Conservation (phyloP, 2,329 filamentous ascomycete genomes). For the Penicillium janthinellum region DNA sequence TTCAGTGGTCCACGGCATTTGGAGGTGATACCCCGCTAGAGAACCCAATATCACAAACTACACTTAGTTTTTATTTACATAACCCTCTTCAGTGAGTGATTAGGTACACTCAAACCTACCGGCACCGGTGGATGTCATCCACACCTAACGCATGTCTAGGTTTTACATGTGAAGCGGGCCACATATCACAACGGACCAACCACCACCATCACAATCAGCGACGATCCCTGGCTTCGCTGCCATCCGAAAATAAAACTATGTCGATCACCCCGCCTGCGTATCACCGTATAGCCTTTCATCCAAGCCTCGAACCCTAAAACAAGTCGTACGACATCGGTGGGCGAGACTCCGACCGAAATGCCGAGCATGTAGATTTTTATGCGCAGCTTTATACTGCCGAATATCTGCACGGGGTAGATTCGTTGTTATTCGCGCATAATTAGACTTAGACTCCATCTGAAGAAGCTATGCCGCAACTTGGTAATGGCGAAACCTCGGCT, state of each 20-base stretch:
- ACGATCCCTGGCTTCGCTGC: slow-evolving; percentile 6
- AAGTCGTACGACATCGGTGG: slow-evolving; percentile 19
- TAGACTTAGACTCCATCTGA: not conserved
- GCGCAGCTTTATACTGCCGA: not conserved
- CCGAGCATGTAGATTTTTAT: slow-evolving; percentile 11
- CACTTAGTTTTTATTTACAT: no score
- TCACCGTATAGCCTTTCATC: slow-evolving; percentile 1
- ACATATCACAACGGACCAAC: slow-evolving; percentile 4
- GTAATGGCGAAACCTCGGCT: slow-evolving; percentile 18
- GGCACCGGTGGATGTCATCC: no score
- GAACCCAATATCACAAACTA: no score
- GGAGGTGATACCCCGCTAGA: no score
- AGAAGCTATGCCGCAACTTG: not conserved
- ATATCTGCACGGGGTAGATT: no score
- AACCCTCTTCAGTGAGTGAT: no score
- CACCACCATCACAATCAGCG: slow-evolving; percentile 1
- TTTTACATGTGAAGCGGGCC: slow-evolving; percentile 16
- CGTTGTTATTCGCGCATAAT: not conserved
- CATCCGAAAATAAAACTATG: not conserved
- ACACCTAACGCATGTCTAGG: not conserved
- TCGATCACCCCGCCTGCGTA: slow-evolving; percentile 10
- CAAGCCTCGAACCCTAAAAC: slow-evolving; percentile 1
- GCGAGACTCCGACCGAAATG: slow-evolving; percentile 10
- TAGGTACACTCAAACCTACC: no score
- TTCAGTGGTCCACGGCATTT: no score